Evolutionary conservation across 1,284 basidiomycete species (phyloP), one percentile per base, ranked within the genome.

Genomic region (Volvariella volvacea): DNA sequence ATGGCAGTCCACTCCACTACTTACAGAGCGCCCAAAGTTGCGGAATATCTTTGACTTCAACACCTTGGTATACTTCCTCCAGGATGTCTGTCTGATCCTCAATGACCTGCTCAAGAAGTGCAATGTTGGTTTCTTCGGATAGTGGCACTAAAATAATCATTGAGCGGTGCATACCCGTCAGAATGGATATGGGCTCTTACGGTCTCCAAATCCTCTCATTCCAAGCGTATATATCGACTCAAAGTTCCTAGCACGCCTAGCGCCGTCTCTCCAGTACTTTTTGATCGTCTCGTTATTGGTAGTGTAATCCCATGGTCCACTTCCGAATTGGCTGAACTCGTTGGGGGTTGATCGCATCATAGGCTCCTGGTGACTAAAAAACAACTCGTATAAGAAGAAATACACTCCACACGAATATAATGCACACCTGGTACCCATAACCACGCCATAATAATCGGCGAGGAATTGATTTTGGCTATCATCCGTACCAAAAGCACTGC

Each of bases 361-460:
- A 3, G 80, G 79, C 54, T 83, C 78, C 58, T 82, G 73, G 52
- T 83, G 79, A 55, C 76, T 80, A 41, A 30, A 47, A 14, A 25
- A 21, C 6, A 12, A 14, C 40, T 17, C 38, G 28, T n/a, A 15
- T 36, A 6, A 36, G 19, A 7, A 7, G 6, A 6, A 6, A 28
- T 28, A n/a, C n/a, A 36, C 15, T 6, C 34, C 19, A 36, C 15
- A n/a, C n/a, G n/a, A n/a, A 15, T 16, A 6, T 7, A 40, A 14
- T 10, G 51, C 55, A 4, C 41, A 68, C 73, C 72, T 76, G 10
- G 78, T 82, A 28, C 73, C 81, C 78, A 85, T 86, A 19, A 80
- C 81, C 41, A 87, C 70, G 16, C 83, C 84, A 60, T 78, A 84
- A 45, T 66, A 68, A 50, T 86, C 75, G 1, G 84, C 85, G 8